A percentile compares a stretch with the other conserved stretches of the same genome.
These are phyloP conservation scores for Psophocarpus tetragonolobus DNA, from an alignment of 306 rosid species.

Conservation along the genomic window DNA sequence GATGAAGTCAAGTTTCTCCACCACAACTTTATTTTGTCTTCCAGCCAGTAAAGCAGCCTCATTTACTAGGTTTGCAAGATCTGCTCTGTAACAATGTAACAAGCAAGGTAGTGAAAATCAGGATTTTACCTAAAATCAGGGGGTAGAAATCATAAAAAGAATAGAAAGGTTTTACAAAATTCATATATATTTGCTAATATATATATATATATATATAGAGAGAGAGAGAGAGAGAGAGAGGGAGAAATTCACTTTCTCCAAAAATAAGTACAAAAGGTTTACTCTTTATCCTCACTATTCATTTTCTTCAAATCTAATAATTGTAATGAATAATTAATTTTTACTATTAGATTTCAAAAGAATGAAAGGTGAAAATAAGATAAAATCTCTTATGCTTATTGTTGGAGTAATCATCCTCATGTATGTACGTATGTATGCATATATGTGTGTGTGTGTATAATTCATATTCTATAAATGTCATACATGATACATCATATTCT, in stretches of 20 bases:
- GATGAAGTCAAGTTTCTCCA: constrained; percentile 84
- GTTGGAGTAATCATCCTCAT: too few relatives aligned
- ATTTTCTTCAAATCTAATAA: too few relatives aligned
- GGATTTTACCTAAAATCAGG: not conserved
- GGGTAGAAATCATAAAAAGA: not conserved
- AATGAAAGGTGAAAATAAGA: too few relatives aligned
- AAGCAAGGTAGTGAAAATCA: not conserved
- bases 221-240: too few relatives aligned
- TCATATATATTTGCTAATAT: not conserved
- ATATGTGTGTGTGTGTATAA: not conserved
- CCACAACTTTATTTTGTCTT: constrained; percentile 78
- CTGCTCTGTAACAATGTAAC: constrained; percentile 65
- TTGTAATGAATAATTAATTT: too few relatives aligned
- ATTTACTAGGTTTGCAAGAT: constrained; percentile 96
- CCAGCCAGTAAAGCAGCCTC: constrained; percentile 98
- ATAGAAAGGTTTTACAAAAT: not conserved
- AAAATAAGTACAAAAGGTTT: too few relatives aligned
- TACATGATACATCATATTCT: not conserved
- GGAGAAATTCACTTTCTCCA: too few relatives aligned
- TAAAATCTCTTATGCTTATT: too few relatives aligned
- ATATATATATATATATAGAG: not conserved
- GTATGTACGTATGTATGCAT: too few relatives aligned
- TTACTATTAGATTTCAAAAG: too few relatives aligned
- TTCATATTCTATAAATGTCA: not conserved
- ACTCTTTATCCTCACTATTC: too few relatives aligned